These are phyloP conservation scores for Colletotrichum sp. DNA, from an alignment of 2,329 filamentous ascomycete species.

Conservation along the genomic window DNA sequence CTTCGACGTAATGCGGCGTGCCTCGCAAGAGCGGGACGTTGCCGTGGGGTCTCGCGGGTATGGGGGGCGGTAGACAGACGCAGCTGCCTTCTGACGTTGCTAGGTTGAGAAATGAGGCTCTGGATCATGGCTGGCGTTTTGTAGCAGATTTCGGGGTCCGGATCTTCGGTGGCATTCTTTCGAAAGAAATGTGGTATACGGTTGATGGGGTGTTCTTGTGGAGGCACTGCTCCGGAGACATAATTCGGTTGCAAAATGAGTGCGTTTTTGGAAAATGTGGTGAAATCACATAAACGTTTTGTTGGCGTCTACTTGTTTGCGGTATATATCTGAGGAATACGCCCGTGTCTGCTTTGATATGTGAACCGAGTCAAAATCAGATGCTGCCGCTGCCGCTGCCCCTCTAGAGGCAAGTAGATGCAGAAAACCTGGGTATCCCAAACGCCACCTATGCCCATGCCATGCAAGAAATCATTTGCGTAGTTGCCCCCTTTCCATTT, in stretches of 20 bases:
- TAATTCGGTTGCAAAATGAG: neutral
- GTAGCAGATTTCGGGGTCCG: neutral
- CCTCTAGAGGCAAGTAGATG: neutral
- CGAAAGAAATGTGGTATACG: neutral
- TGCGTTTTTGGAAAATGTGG: neutral
- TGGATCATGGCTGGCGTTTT: neutral
- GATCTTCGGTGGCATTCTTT: neutral
- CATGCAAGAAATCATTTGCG: neutral
- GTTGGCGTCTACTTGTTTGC: neutral
- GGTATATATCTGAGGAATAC: neutral
- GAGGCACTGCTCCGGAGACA: neutral
- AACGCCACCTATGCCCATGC: conserved; percentile 18
- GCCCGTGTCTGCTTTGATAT: neutral
- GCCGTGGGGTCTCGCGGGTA: neutral
- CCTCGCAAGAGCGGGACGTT: neutral
- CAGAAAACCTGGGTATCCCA: conserved; percentile 15
- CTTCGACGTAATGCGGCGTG: neutral
- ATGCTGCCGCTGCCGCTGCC: neutral
- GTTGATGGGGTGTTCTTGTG: neutral
- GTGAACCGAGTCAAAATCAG: neutral
- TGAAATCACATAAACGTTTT: neutral
- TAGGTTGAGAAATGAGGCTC: neutral
- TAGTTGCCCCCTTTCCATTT: neutral
- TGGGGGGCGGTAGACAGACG: neutral
- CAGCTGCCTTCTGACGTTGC: neutral